Conservation (phyloP, 1,284 basidiomycete genomes). For the Kalmanozyma brasiliensis region DNA sequence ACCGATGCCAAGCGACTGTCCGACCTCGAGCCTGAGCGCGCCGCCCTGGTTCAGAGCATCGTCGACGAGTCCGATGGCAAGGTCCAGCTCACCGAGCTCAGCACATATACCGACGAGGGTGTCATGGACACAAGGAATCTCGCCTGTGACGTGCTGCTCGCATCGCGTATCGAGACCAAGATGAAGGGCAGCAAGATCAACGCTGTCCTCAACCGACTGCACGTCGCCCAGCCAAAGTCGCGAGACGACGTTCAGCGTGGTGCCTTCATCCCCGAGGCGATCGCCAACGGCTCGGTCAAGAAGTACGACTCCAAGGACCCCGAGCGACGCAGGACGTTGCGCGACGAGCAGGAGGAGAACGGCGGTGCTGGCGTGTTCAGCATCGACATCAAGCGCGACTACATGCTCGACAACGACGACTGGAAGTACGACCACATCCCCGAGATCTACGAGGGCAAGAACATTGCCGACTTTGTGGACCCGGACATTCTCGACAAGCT, state of each 20-base stretch:
- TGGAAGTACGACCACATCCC: constrained; percentile 98
- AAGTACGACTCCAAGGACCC: constrained; percentile 65
- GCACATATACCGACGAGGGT: constrained; percentile 67
- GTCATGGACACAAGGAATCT: constrained; percentile 65
- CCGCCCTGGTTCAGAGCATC: constrained; percentile 57
- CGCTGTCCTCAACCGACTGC: constrained; percentile 64
- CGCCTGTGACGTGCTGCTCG: constrained; percentile 65
- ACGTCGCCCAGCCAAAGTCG: constrained; percentile 63
- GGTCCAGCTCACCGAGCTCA: constrained; percentile 62
- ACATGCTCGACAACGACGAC: constrained; percentile 86
- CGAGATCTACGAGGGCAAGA: constrained; percentile 98
- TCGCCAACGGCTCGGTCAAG: constrained; percentile 53
- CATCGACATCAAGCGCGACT: constrained; percentile 75
- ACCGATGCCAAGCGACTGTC: constrained; percentile 58
- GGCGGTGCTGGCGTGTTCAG: constrained; percentile 67
- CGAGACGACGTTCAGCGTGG: constrained; percentile 63
- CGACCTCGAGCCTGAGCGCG: constrained; percentile 60
- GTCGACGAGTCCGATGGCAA: constrained; percentile 61
- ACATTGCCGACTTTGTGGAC: constrained; percentile 98
- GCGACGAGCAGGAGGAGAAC: constrained; percentile 66
- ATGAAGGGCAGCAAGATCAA: constrained; percentile 64
- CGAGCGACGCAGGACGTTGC: constrained; percentile 57
- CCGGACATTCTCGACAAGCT: constrained; percentile 97
- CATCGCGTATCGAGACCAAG: constrained; percentile 64
- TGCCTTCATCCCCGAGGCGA: constrained; percentile 59